Percentiles rank a stretch among this genome's conserved stretches.
Conservation (phyloP, 768 basidiomycete species). For the Dioszegia hungarica region DNA sequence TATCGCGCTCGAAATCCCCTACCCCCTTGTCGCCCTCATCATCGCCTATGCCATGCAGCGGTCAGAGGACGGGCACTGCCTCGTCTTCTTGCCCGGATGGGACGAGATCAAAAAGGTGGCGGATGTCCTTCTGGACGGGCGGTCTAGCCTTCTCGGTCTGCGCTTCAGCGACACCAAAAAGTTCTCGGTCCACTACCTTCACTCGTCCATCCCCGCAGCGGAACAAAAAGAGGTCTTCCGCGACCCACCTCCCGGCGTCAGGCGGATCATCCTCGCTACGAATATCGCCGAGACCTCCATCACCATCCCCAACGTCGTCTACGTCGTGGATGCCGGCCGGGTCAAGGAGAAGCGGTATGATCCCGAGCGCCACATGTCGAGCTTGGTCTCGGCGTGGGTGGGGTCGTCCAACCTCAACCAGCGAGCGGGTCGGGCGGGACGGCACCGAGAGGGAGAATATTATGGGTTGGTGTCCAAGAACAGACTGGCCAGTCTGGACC, state of each 20-base stretch:
- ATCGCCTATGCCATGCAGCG: slow-evolving; percentile 69
- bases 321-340: slow-evolving; percentile 83
- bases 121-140: slow-evolving; percentile 55
- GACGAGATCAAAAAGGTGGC: slow-evolving; percentile 78
- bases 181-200: slow-evolving; percentile 72
- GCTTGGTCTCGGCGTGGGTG: slow-evolving; percentile 84
- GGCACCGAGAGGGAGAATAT: slow-evolving; percentile 86
- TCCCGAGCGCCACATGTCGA: slow-evolving; percentile 79
- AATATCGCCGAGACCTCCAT: slow-evolving; percentile 94
- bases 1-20: slow-evolving; percentile 70
- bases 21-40: slow-evolving; percentile 71
- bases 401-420: slow-evolving; percentile 86
- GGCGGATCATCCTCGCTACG: slow-evolving; percentile 85
- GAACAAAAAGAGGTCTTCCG: slow-evolving; percentile 89
- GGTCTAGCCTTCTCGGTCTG: slow-evolving; percentile 55
- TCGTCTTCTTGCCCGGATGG: slow-evolving; percentile 60
- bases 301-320: slow-evolving; percentile 91
- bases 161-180: slow-evolving; percentile 60
- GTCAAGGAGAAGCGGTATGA: slow-evolving; percentile 88
- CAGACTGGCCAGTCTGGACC: slow-evolving; percentile 60
- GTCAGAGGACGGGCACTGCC: slow-evolving; percentile 76
- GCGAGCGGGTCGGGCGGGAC: slow-evolving; percentile 84
- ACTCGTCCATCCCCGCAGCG: slow-evolving; percentile 79
- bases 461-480: slow-evolving; percentile 70
- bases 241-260: slow-evolving; percentile 67